These are phyloP conservation scores for Flagelloscypha sp. DNA, from an alignment of 768 basidiomycete species.

Conservation along the genomic window DNA sequence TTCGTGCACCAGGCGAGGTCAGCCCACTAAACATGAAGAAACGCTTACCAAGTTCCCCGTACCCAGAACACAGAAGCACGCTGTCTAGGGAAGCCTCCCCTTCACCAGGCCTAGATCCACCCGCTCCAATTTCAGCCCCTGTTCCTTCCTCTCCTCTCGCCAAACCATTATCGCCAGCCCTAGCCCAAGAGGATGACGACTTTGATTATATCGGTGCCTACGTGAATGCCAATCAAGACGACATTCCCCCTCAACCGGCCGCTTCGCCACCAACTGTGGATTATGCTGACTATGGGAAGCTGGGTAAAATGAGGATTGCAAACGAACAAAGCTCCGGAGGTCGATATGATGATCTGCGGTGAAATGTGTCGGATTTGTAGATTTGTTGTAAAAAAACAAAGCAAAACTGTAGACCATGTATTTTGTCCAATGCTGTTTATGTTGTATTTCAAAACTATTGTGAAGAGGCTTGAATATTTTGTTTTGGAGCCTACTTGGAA, in stretches of 20 bases:
- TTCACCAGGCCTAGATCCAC: conserved; percentile 9
- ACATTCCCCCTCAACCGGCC: no score
- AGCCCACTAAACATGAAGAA: conserved; percentile 43
- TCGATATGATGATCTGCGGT: no score
- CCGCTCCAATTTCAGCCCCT: conserved; percentile 12
- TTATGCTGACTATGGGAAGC: conserved; percentile 10
- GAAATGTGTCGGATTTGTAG: no score
- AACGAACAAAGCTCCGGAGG: no score
- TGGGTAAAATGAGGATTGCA: conserved; percentile 12
- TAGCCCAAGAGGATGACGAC: conserved; percentile 33
- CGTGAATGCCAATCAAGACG: conserved; percentile 17
- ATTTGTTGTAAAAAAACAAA: no score
- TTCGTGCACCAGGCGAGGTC: conserved; percentile 2
- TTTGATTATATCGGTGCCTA: conserved; percentile 59
- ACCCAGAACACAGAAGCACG: conserved; percentile 16
- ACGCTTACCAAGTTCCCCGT: conserved; percentile 39
- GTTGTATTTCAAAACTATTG: no score
- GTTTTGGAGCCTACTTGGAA: no score
- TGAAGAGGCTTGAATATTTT: no score
- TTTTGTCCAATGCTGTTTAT: no score
- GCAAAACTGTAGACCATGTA: no score
- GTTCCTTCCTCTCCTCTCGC: conserved; percentile 8
- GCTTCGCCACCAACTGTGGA: no score
- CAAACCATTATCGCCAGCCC: conserved; percentile 2
- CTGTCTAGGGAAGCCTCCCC: conserved; percentile 5